phyloP scores from a whole-genome alignment of 1,284 basidiomycete genomes.

The Mycena sp. region DNA sequence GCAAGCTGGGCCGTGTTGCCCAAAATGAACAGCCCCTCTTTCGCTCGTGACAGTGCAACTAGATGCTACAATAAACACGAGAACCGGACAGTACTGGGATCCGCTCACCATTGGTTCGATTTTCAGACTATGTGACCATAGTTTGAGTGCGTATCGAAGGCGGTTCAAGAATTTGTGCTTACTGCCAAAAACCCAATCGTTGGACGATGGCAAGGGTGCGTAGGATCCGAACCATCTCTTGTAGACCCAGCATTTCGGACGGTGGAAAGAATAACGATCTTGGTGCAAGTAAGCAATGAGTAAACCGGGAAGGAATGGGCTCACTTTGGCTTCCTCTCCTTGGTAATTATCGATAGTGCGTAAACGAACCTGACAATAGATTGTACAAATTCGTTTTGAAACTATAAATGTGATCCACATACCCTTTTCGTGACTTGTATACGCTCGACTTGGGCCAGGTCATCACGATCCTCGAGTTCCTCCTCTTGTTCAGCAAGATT shows the following conservation, averaged over 20 bases:
- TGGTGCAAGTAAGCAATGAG: neutral
- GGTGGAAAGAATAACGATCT: constrained; percentile 77
- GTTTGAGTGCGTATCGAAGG: constrained; percentile 6
- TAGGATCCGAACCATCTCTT: constrained; percentile 46
- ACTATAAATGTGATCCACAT: constrained; percentile 30
- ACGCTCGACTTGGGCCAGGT: constrained; percentile 51
- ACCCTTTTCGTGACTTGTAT: constrained; percentile 64
- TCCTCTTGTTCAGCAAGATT: constrained; percentile 62
- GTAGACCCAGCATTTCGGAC: constrained; percentile 71
- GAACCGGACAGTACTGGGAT: neutral
- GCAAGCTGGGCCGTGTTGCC: constrained; percentile 70
- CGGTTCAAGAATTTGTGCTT: constrained; percentile 15
- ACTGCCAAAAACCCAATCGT: constrained; percentile 83
- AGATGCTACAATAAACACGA: constrained; percentile 17
- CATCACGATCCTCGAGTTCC: constrained; percentile 50
- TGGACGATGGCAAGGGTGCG: constrained; percentile 40
- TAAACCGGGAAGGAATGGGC: constrained; percentile 24
- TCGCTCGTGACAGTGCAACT: constrained; percentile 82
- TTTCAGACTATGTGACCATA: constrained; percentile 56
- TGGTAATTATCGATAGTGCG: constrained; percentile 85
- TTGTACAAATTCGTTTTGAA: neutral
- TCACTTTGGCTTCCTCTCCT: constrained; percentile 71
- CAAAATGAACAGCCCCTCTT: constrained; percentile 77
- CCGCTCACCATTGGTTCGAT: constrained; percentile 62
- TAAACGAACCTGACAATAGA: constrained; percentile 61